phyloP scores from a whole-genome alignment of 352 stramenopile species.

The Pythium aphanidermatum region DNA sequence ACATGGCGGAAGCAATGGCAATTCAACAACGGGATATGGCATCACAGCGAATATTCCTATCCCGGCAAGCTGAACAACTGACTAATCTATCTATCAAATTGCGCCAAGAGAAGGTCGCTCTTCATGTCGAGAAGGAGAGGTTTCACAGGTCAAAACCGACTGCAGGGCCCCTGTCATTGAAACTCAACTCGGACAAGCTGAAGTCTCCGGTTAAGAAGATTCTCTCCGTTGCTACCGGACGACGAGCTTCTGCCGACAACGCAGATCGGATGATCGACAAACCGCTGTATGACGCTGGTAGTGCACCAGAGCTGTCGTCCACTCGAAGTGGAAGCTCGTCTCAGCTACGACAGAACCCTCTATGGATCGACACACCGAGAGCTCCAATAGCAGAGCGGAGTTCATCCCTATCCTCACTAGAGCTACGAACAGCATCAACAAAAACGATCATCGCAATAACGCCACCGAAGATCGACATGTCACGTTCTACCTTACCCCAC shows the following conservation, averaged over 20 bases:
- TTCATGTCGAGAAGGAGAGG: conserved; percentile 24
- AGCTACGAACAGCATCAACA: not conserved
- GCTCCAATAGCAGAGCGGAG: conserved; percentile 4
- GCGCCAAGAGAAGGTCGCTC: conserved; percentile 27
- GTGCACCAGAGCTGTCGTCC: no score
- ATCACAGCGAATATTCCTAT: conserved; percentile 25
- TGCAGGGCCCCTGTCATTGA: not conserved
- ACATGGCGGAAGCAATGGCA: conserved; percentile 33
- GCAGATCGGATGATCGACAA: not conserved
- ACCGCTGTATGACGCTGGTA: no score
- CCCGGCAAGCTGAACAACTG: conserved; percentile 28
- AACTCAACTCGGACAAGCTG: conserved; percentile 6
- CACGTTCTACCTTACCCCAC: not conserved
- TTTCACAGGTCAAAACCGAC: conserved; percentile 6
- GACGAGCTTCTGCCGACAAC: conserved; percentile 6
- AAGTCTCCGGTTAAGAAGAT: conserved; percentile 15
- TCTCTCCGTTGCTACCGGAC: conserved; percentile 1
- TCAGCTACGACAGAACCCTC: conserved; percentile 11
- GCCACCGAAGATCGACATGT: not conserved
- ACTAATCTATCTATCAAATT: conserved; percentile 26
- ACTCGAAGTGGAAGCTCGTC: not conserved
- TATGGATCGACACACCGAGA: not conserved
- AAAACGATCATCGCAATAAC: conserved; percentile 6
- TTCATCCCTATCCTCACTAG: conserved; percentile 11
- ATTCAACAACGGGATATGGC: conserved; percentile 36